Percentiles rank a stretch among this genome's conserved stretches.
phyloP scores from a whole-genome alignment of 2,329 filamentous ascomycete species.

The Falciphora oryzae region DNA sequence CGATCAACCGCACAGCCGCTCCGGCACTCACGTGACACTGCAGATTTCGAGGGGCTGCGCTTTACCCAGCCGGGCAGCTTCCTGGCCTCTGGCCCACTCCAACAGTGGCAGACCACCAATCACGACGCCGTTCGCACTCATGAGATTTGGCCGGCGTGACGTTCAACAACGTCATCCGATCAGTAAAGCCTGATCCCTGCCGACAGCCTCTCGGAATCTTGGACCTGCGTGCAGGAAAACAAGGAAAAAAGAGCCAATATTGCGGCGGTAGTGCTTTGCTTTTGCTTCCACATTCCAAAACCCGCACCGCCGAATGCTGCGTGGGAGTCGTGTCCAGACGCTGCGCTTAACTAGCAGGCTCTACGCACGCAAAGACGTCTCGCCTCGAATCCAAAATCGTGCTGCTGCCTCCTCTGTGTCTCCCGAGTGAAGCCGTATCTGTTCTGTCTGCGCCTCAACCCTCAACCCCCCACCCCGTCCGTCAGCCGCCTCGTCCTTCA shows the following conservation, averaged over 20 bases:
- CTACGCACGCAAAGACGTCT: background rate
- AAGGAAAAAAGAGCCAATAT: background rate
- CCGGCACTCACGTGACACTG: background rate
- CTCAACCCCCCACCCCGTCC: too few species aligned
- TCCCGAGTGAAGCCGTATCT: background rate
- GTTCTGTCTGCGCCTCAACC: background rate
- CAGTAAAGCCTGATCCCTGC: background rate
- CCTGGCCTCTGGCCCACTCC: background rate
- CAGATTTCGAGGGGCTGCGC: background rate
- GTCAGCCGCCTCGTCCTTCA: background rate
- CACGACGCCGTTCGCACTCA: too few species aligned
- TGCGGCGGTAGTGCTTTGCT: background rate
- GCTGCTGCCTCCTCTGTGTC: background rate
- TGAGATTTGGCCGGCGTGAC: background rate
- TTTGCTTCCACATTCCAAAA: background rate
- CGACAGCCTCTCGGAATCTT: background rate
- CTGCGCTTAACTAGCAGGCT: background rate
- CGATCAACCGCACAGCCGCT: too few species aligned
- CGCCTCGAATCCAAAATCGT: background rate
- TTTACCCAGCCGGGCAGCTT: too few species aligned
- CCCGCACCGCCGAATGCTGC: too few species aligned
- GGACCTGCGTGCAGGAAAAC: background rate
- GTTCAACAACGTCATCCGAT: conserved; percentile 3
- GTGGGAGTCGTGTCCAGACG: too few species aligned
- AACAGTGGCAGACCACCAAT: background rate